Conservation (phyloP, 1,139 yeast genomes). For the Candida tropicalis region DNA sequence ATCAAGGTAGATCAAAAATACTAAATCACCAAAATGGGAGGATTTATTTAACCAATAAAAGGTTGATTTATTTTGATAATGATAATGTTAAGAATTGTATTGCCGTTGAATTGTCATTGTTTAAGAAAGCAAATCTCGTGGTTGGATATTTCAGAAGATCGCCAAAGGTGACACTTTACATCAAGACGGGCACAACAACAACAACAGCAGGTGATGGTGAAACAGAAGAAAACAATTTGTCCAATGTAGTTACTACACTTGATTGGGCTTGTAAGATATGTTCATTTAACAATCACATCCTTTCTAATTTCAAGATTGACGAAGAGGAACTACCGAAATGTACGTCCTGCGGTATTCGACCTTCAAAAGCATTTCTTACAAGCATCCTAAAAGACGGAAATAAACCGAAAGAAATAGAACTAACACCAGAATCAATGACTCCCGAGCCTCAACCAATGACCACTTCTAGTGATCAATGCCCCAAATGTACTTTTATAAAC, state of each 20-base stretch:
- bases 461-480: slow-evolving; percentile 58
- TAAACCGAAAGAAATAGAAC: background rate
- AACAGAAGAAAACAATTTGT: background rate
- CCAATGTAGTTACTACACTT: slow-evolving; percentile 17
- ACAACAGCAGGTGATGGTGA: background rate
- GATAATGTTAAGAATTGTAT: slow-evolving; percentile 45
- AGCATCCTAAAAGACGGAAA: slow-evolving; percentile 7
- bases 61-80: slow-evolving; percentile 76
- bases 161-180: slow-evolving; percentile 61
- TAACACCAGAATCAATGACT: slow-evolving; percentile 8
- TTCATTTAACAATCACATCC: slow-evolving; percentile 61
- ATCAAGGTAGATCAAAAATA: slow-evolving; percentile 71
- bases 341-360: slow-evolving; percentile 72
- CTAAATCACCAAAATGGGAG: slow-evolving; percentile 72
- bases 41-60: slow-evolving; percentile 68
- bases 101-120: slow-evolving; percentile 49
- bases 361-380: slow-evolving; percentile 19
- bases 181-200: slow-evolving; percentile 13
- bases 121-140: slow-evolving; percentile 48
- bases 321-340: slow-evolving; percentile 56
- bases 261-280: slow-evolving; percentile 89
- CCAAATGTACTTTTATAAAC: slow-evolving; percentile 82
- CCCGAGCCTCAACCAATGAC: slow-evolving; percentile 8
- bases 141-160: slow-evolving; percentile 76
- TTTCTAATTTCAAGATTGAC: slow-evolving; percentile 33